These are phyloP conservation scores for Carex kokanica DNA, from an alignment of 176 grass and related monocot species.

Conservation along the genomic window DNA sequence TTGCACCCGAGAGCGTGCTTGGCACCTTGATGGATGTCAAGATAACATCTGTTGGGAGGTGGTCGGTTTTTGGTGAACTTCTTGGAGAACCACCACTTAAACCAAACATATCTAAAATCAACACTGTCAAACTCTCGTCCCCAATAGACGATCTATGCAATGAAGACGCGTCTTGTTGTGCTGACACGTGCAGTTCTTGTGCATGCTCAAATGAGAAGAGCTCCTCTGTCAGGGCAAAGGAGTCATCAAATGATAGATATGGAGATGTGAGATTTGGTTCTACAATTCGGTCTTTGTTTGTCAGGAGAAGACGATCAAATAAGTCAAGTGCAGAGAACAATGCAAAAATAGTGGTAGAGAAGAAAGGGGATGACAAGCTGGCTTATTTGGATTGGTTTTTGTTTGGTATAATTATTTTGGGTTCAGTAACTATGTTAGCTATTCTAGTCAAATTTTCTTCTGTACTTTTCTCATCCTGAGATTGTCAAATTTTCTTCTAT, in stretches of 20 bases:
- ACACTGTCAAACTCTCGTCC: neutral
- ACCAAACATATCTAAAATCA: slow-evolving; percentile 20
- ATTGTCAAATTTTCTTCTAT: neutral
- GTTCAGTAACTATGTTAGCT: slow-evolving; percentile 39
- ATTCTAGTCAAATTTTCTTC: slow-evolving; percentile 40
- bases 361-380: slow-evolving; percentile 12
- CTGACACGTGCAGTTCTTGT: slow-evolving; percentile 30
- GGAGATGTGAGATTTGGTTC: slow-evolving; percentile 1
- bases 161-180: slow-evolving; percentile 32
- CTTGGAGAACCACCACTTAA: slow-evolving; percentile 35
- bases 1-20: slow-evolving; percentile 70
- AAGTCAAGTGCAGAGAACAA: slow-evolving; percentile 14
- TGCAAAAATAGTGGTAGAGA: neutral
- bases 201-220: slow-evolving; percentile 35
- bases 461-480: slow-evolving; percentile 20
- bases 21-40: slow-evolving; percentile 65
- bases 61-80: slow-evolving; percentile 85
- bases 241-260: neutral
- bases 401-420: slow-evolving; percentile 43
- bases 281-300: slow-evolving; percentile 33
- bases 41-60: slow-evolving; percentile 77
- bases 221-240: slow-evolving; percentile 18
- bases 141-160: slow-evolving; percentile 8
- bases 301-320: slow-evolving; percentile 45
- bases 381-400: slow-evolving; percentile 46